Evolutionary conservation across 768 basidiomycete genomes (phyloP).

Genomic region (Chiua virens): DNA sequence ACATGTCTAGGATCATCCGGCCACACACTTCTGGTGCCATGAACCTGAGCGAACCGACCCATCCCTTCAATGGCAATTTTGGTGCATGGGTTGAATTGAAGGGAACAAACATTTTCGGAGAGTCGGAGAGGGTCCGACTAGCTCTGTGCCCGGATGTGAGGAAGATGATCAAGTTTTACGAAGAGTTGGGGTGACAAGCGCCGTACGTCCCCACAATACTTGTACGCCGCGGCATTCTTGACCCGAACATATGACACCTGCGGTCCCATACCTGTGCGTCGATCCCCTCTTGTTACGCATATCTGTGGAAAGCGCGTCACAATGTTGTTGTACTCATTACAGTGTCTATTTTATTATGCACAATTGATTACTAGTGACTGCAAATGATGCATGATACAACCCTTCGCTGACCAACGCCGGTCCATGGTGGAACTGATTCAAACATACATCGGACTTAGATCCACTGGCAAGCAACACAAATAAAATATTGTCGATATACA

Average conservation of each 20-base stretch:
- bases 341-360: not conserved
- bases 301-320: not conserved
- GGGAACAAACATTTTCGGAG: slow-evolving; percentile 50
- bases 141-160: slow-evolving; percentile 67
- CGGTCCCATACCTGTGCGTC: not conserved
- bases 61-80: slow-evolving; percentile 37
- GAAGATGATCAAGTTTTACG: slow-evolving; percentile 61
- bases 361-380: too few species aligned
- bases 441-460: too few species aligned
- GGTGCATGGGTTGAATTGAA: slow-evolving; percentile 58
- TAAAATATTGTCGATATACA: too few species aligned
- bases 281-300: not conserved
- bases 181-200: slow-evolving; percentile 34
- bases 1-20: slow-evolving; percentile 57
- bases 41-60: slow-evolving; percentile 13
- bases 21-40: slow-evolving; percentile 35
- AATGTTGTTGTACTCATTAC: too few species aligned
- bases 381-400: too few species aligned
- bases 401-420: too few species aligned
- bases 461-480: too few species aligned
- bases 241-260: not conserved
- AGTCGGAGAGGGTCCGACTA: slow-evolving; percentile 64
- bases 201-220: not conserved
- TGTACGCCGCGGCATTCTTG: too few species aligned
- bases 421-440: too few species aligned